Evolutionary conservation across 345 rosid species (phyloP).

Genomic region (Corchorus capsularis): DNA sequence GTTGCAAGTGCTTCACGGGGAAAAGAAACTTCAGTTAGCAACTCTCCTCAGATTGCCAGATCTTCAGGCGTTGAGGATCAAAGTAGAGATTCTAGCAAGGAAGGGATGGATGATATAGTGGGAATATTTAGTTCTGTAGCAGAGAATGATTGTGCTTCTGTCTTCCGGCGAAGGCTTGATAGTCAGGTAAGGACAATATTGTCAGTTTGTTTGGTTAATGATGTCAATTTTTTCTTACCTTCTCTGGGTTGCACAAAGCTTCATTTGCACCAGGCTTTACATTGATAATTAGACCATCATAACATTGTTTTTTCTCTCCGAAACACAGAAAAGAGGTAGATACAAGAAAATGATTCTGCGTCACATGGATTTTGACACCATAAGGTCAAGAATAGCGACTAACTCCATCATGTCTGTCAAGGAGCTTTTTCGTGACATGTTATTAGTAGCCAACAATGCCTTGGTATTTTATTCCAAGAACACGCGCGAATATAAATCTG

Average conservation of each 20-base stretch:
- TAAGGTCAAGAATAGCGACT: slow-evolving; percentile 58
- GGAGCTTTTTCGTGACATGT: slow-evolving; percentile 69
- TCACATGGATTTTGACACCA: slow-evolving; percentile 75
- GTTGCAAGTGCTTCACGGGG: slow-evolving; percentile 39
- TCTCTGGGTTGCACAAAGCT: not conserved
- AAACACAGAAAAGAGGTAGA: slow-evolving; percentile 84
- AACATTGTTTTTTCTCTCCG: slow-evolving; percentile 9
- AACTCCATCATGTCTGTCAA: slow-evolving; percentile 43
- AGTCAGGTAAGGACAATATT: slow-evolving; percentile 64
- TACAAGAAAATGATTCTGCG: slow-evolving; percentile 74
- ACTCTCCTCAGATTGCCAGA: slow-evolving; percentile 38
- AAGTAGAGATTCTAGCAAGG: slow-evolving; percentile 31
- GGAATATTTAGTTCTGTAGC: slow-evolving; percentile 49
- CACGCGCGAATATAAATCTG: slow-evolving; percentile 86
- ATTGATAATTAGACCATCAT: slow-evolving; percentile 13
- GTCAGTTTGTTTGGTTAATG: not conserved
- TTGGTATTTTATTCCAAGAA: slow-evolving; percentile 70
- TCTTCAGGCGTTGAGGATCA: slow-evolving; percentile 33
- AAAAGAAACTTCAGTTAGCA: slow-evolving; percentile 47
- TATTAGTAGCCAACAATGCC: slow-evolving; percentile 77
- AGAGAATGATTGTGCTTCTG: slow-evolving; percentile 55
- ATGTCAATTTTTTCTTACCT: not conserved
- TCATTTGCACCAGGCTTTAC: not conserved
- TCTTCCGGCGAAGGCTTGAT: slow-evolving; percentile 69
- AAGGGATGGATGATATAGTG: slow-evolving; percentile 39